Percentiles rank a stretch among this genome's conserved stretches.
Evolutionary conservation across 768 basidiomycete species (phyloP).

Genomic region (Lepiota subincarnata): DNA sequence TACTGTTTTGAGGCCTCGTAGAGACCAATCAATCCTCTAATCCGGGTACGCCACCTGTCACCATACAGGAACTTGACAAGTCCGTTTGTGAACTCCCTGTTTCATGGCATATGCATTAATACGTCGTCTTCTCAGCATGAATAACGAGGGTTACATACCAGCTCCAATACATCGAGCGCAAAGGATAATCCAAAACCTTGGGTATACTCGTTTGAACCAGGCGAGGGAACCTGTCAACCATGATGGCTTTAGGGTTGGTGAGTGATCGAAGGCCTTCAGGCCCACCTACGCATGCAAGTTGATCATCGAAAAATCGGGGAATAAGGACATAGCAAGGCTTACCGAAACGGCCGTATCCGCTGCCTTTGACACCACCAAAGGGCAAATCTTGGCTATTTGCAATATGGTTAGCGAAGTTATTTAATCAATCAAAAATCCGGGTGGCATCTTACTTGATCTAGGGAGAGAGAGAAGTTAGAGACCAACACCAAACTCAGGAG

Average conservation of each 20-base stretch:
- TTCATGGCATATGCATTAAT: slow-evolving; percentile 1
- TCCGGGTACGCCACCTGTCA: slow-evolving; percentile 45
- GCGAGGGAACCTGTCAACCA: slow-evolving; percentile 82
- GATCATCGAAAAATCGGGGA: slow-evolving; percentile 10
- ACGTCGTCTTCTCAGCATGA: neutral
- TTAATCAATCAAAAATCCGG: slow-evolving; percentile 7
- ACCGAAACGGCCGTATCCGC: slow-evolving; percentile 95
- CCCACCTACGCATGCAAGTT: slow-evolving; percentile 55
- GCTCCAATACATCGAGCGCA: slow-evolving; percentile 66
- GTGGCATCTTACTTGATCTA: slow-evolving; percentile 60
- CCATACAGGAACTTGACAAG: slow-evolving; percentile 51
- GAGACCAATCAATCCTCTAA: slow-evolving; percentile 38
- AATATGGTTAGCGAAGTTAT: slow-evolving; percentile 11
- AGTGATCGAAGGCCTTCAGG: slow-evolving; percentile 88
- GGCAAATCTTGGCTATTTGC: slow-evolving; percentile 76
- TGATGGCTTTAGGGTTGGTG: slow-evolving; percentile 85
- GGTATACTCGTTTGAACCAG: slow-evolving; percentile 85
- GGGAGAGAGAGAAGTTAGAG: neutral
- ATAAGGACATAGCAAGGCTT: slow-evolving; percentile 18
- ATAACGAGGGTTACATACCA: slow-evolving; percentile 43
- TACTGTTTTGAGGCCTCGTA: slow-evolving; percentile 32
- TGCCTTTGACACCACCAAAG: slow-evolving; percentile 89
- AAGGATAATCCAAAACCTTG: slow-evolving; percentile 78
- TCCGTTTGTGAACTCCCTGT: slow-evolving; percentile 48
- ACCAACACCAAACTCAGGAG: neutral